Evolutionary conservation across 2,329 filamentous ascomycete species (phyloP), one percentile per base, ranked within the genome.

Genomic region (Madurella fahalii): DNA sequence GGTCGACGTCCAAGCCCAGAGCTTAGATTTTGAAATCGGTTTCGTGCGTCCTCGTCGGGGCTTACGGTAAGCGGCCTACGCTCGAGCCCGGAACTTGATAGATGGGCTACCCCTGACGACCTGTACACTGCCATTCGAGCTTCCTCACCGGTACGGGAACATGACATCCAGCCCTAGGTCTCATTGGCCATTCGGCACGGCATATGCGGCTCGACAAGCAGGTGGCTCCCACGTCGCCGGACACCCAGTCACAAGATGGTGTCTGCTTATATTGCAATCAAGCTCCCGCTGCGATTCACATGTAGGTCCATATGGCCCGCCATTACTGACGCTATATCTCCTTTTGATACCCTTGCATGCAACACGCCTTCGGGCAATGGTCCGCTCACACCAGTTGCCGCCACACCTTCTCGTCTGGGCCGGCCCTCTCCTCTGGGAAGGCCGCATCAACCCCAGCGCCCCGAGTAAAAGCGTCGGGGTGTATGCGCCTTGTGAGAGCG

Each of bases 191-290:
- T 16, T 47, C 52, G 37, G 37, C 54, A 52, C 49, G 51, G 53
- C 44, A 40, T 44, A 32, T 53, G 56, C 52, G 57, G 59, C 54
- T 59, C 59, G 56, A 54, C 34, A 45, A 50, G 45, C 59, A 54
- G 48, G 52, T 45, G 47, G 52, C 43, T 59, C 57, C 61, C 60
- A 60, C 51, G 58, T 40, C 44, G 48, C 40, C 56, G 58, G 61
- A 50, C 56, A 56, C 51, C 52, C 49, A 58, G 56, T 61, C 54
- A 64, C 51, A 53, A 54, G 59, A 51, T 59, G 51, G 59, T 54
- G 60, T 53, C 30, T 48, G 32, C 45, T 47, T 51, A 59, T 56
- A 61, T 60, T 59, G 56, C 60, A 63, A 63, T 64, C 40, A 55
- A 53, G 50, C 50, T 58, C 59, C 60, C 54, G 59, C 56, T 50